Conservation (phyloP, 2,329 filamentous ascomycete genomes). For the Penicillium sp. region DNA sequence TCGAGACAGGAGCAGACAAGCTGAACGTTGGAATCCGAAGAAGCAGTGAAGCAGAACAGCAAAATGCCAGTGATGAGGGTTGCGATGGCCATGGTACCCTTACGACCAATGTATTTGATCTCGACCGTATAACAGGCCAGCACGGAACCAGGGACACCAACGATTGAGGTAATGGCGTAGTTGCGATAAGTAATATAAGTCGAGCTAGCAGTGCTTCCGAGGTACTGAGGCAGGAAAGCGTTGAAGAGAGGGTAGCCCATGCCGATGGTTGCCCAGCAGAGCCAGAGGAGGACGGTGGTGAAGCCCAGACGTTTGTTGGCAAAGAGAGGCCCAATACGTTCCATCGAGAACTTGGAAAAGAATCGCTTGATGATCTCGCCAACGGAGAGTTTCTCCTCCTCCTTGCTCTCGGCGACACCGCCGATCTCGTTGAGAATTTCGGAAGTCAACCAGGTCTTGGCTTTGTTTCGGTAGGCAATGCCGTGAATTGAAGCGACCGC, state of each 20-base stretch:
- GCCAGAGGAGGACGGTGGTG: slow-evolving; percentile 64
- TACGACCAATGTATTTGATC: slow-evolving; percentile 61
- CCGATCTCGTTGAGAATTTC: slow-evolving; percentile 60
- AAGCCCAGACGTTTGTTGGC: slow-evolving; percentile 45
- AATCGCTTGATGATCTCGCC: slow-evolving; percentile 56
- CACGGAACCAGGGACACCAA: slow-evolving; percentile 73
- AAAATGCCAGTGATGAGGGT: slow-evolving; percentile 54
- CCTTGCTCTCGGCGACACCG: slow-evolving; percentile 43
- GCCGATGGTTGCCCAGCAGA: slow-evolving; percentile 78
- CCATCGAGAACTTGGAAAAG: slow-evolving; percentile 63
- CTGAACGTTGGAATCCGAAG: slow-evolving; percentile 48
- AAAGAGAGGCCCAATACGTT: slow-evolving; percentile 65
- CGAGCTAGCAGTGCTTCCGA: slow-evolving; percentile 57
- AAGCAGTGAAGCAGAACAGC: slow-evolving; percentile 55
- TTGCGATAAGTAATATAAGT: slow-evolving; percentile 63
- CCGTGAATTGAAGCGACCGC: slow-evolving; percentile 77
- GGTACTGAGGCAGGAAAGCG: slow-evolving; percentile 81
- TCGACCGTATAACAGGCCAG: slow-evolving; percentile 72
- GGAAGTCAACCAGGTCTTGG: slow-evolving; percentile 71
- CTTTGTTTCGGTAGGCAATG: slow-evolving; percentile 67
- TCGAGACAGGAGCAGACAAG: slow-evolving; percentile 54
- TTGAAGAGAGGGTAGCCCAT: slow-evolving; percentile 89
- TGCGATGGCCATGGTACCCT: slow-evolving; percentile 55
- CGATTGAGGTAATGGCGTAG: slow-evolving; percentile 75
- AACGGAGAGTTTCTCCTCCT: slow-evolving; percentile 41